Percentiles rank a stretch among this genome's conserved stretches.
Conservation (phyloP, 2,329 filamentous ascomycete species). For the Fusarium phyllophilum region DNA sequence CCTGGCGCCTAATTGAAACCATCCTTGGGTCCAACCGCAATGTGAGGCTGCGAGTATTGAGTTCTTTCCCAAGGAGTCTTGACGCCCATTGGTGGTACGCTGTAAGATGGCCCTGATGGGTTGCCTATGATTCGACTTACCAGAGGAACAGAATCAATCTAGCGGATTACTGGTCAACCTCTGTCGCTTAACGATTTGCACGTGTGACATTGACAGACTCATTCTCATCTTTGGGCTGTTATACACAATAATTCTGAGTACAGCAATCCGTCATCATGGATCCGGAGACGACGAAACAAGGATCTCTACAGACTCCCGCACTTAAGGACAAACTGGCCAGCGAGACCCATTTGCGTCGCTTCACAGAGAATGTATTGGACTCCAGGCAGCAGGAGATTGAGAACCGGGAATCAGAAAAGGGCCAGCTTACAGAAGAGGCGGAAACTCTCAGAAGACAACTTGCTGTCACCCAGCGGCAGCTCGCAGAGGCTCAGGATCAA, state of each 20-base stretch:
- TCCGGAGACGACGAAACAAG: conserved; percentile 17
- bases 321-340: conserved; percentile 45
- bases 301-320: conserved; percentile 21
- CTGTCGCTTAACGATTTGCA: conserved; percentile 14
- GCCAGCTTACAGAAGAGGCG: conserved; percentile 42
- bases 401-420: conserved; percentile 44
- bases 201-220: conserved; percentile 16
- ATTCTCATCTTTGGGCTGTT: conserved; percentile 1
- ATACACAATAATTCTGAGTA: conserved; percentile 12
- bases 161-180: conserved; percentile 6
- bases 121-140: conserved; percentile 16
- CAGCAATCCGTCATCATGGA: conserved; percentile 31
- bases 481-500: conserved; percentile 48
- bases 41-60: conserved; percentile 37
- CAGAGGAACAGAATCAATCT: conserved; percentile 3
- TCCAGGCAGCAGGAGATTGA: conserved; percentile 51
- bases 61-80: conserved; percentile 32
- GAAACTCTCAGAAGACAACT: conserved; percentile 48
- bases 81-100: conserved; percentile 15
- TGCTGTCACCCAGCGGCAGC: conserved; percentile 44
- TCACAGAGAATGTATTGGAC: conserved; percentile 52
- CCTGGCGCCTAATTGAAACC: conserved; percentile 35
- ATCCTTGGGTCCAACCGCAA: conserved; percentile 31
- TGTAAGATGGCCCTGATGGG: conserved; percentile 21
- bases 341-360: conserved; percentile 48